Percentiles rank a stretch among this genome's conserved stretches.
Evolutionary conservation across 2,329 filamentous ascomycete genomes (phyloP).

Genomic region (Colletotrichum tanaceti): DNA sequence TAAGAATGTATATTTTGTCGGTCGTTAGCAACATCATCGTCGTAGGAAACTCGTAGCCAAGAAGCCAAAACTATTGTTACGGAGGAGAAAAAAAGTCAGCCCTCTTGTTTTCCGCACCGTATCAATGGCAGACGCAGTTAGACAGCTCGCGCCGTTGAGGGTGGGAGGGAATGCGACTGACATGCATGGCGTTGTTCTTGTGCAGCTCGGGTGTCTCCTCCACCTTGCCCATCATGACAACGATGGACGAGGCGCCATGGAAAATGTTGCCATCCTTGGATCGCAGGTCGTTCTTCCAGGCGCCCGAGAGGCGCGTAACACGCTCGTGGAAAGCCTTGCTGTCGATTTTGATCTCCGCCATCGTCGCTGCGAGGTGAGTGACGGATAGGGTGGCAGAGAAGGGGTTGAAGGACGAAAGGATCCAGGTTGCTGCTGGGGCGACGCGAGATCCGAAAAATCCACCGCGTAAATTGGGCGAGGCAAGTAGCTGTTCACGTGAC

Average conservation of each 20-base stretch:
- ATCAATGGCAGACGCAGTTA: neutral
- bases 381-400: conserved; percentile 24
- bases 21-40: conserved; percentile 93
- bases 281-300: conserved; percentile 97
- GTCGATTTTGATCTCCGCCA: conserved; percentile 94
- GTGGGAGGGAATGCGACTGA: conserved; percentile 59
- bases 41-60: conserved; percentile 98
- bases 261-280: conserved; percentile 80
- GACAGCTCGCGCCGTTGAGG: conserved; percentile 31
- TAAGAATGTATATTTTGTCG: conserved; percentile 90
- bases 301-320: conserved; percentile 83
- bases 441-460: conserved; percentile 58
- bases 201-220: conserved; percentile 88
- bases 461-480: conserved; percentile 55
- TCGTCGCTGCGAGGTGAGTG: conserved; percentile 56
- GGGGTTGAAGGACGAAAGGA: conserved; percentile 31
- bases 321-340: conserved; percentile 94
- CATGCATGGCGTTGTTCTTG: conserved; percentile 97
- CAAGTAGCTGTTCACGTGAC: conserved; percentile 51
- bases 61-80: conserved; percentile 84
- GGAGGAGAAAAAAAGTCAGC: conserved; percentile 32
- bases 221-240: conserved; percentile 94
- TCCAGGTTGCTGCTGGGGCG: conserved; percentile 40
- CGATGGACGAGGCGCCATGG: conserved; percentile 85
- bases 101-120: neutral